Percentiles rank a stretch among this genome's conserved stretches.
Evolutionary conservation across 78 protist species (phyloP).

Genomic region (Emiliania huxleyi): DNA sequence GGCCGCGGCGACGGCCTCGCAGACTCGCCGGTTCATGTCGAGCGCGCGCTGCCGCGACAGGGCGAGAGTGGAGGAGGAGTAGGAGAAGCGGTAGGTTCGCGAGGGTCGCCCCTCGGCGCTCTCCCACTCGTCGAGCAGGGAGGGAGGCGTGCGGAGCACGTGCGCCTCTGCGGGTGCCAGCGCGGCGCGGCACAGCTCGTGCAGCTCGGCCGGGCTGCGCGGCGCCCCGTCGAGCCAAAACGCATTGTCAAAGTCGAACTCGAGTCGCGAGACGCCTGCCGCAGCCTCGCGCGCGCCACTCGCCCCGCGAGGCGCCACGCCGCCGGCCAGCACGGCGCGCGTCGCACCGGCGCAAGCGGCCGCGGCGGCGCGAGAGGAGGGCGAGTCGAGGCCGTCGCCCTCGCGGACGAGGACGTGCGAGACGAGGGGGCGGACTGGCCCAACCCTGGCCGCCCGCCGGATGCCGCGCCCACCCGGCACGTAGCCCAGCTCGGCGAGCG

Average conservation of each 20-base stretch:
- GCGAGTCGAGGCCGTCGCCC: neutral
- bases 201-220: neutral
- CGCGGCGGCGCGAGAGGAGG: neutral
- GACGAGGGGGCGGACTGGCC: neutral
- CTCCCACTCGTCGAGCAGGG: neutral
- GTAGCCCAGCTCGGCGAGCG: neutral
- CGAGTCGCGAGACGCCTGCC: neutral
- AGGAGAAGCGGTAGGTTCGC: neutral
- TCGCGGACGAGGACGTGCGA: neutral
- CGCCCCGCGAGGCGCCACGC: neutral
- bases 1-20: neutral
- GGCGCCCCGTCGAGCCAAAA: neutral
- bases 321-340: neutral
- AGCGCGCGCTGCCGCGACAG: neutral
- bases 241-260: neutral
- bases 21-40: neutral
- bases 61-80: neutral
- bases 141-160: neutral
- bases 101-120: neutral
- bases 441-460: neutral
- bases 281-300: neutral
- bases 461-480: neutral
- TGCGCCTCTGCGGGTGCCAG: neutral
- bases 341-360: neutral
- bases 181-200: neutral